Evolutionary conservation across 2,329 filamentous ascomycete genomes (phyloP), one percentile per base, ranked within the genome.

Genomic region (Exophiala oligosperma): DNA sequence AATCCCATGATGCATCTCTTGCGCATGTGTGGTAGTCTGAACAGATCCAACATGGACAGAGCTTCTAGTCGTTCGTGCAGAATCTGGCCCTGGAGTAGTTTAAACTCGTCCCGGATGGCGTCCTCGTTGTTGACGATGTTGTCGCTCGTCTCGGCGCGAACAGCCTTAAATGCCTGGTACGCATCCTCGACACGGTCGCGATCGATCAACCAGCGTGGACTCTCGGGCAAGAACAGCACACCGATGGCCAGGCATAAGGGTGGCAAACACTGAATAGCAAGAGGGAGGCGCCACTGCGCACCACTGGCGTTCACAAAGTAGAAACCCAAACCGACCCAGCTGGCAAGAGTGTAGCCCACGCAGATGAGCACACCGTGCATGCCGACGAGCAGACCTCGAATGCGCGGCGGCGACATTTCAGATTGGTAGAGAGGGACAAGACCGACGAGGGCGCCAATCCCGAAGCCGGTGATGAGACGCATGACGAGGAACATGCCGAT

Each of bases 171-270:
- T 7, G 54, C 44, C 50, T 55, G 57, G 50, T 50, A 57, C 2
- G 58, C 54, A 14, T 60, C 57, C 14, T 56, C 53, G 8, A 56
- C 26, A 12, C 52, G 53, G 14, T 54, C 52, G 1, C 50, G 47
- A 37, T 47, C 47, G 29, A 59, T 47, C 9, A 59, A 54, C 51
- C 67, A 70, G 4, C 67, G 63, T 17, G 68, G 69, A 0, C 64
- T 67, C 54, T 70, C 68, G 2, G 69, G 69, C 14, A 68, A 62
- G 51, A 68, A 67, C 3, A 63, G 46, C 28, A 80, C 75, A 2
- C 73, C 77, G 55, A 80, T 67, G 35, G 78, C 70, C 7, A 70
- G 60, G 21, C 66, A 41, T 24, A 66, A 17, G 9, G 60, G 60
- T 17, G 46, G 48, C 5, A 62, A 26, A 14, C 54, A 52, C 49